Evolutionary conservation across 495 filamentous ascomycete genomes (phyloP).

Genomic region (Penicillium soppii): DNA sequence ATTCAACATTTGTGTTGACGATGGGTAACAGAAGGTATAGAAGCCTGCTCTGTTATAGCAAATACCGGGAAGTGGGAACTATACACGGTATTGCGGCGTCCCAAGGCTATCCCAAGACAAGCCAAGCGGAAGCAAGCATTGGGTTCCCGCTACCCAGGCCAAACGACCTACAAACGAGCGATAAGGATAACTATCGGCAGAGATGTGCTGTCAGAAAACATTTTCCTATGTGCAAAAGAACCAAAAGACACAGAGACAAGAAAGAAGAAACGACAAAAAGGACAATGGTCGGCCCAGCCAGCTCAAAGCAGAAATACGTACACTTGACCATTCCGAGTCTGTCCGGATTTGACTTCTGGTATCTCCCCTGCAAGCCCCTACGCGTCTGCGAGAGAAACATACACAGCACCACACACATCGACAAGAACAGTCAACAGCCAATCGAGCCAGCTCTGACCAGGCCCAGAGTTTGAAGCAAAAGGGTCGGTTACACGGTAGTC

Average conservation of each 20-base stretch:
- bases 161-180: slow-evolving; percentile 24
- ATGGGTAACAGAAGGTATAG: slow-evolving; percentile 24
- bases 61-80: slow-evolving; percentile 4
- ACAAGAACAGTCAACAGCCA: slow-evolving; percentile 17
- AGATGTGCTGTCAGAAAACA: slow-evolving; percentile 15
- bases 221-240: background rate
- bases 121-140: slow-evolving; percentile 14
- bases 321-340: slow-evolving; percentile 11
- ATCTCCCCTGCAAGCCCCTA: slow-evolving; percentile 10
- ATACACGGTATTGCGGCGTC: slow-evolving; percentile 4
- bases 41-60: slow-evolving; percentile 13
- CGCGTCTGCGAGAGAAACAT: no score
- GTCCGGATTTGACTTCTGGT: slow-evolving; percentile 6
- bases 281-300: slow-evolving; percentile 4
- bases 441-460: slow-evolving; percentile 8
- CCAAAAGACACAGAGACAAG: background rate
- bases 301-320: background rate
- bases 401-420: background rate
- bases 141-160: slow-evolving; percentile 16
- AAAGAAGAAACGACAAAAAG: background rate
- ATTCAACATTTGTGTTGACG: slow-evolving; percentile 3
- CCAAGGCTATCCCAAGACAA: background rate
- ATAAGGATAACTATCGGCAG: slow-evolving; percentile 1
- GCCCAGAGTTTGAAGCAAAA: slow-evolving; percentile 1
- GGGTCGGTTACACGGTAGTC: slow-evolving; percentile 20